Base-by-base conservation (phyloP, 495 filamentous ascomycete species). In the Pseudomonodictys pantanalensis region DNA sequence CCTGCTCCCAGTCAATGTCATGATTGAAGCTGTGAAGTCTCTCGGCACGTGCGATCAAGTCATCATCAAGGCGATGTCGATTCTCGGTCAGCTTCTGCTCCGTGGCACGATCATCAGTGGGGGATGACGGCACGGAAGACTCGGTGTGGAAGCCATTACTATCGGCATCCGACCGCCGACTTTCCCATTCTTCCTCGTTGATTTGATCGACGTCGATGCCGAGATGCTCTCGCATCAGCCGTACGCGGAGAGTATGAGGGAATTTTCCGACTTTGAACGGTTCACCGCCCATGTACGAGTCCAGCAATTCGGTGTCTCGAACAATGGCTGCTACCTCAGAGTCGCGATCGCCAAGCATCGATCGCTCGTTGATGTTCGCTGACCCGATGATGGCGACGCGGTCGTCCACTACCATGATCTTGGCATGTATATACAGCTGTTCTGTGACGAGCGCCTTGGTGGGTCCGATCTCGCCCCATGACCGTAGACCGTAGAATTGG, bases 311-410 rank as follows among this genome's bases (percentile, higher is more conserved):
- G 1, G 89, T 95, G 73, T 99, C 93, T 44, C 92, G 82, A 35
- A 99, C 89, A 18, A 99, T 80, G 5, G 92, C 84, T 2, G 95
- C 95, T 49, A 89, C 86, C 70, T 99, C 93, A 0, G 91, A 96
- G 72, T 99, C 93, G 60, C 95, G 80, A 17, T 82, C 83, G 32
- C 93, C 93, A 20, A 96, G 69, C 91, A 99, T 92, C 11, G 92
- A 97, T 26, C 93, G 87, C 70, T 99, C 93, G 68, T 99, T 99
- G 77, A 99, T 99, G 69, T 99, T 99, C 25, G 93, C 95, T 35
- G 92, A 97, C 17, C 93, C 93, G 67, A 99, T 99, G 53, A 99
- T 86, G 22, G 86, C 92, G 63, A 91, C 83, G 29, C 92, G 82
- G 67, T 99, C 93, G 72, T 99, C 93, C 3, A 96, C 93, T 55